These are phyloP conservation scores for Diaporthe vexans DNA, from an alignment of 2,329 filamentous ascomycete species.

Conservation along the genomic window DNA sequence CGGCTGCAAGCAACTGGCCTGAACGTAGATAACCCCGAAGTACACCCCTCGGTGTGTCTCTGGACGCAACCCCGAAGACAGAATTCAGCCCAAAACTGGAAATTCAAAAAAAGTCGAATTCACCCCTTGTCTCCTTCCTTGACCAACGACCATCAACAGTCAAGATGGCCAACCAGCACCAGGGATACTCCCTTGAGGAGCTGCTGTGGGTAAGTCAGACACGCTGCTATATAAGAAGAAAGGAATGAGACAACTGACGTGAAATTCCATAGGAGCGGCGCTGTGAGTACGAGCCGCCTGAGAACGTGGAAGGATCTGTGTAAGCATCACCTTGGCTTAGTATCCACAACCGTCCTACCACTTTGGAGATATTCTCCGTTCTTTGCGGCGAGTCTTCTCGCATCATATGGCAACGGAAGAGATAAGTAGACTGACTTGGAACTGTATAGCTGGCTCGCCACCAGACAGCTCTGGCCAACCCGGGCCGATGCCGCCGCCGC, in stretches of 20 bases:
- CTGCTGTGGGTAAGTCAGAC: too few species aligned
- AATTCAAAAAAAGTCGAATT: neutral
- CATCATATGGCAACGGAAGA: too few species aligned
- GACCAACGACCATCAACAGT: neutral
- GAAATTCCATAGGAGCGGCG: too few species aligned
- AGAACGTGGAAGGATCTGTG: too few species aligned
- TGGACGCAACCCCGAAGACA: neutral
- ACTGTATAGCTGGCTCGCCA: neutral
- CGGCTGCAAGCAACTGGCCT: neutral
- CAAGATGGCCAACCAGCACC: neutral
- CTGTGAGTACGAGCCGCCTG: too few species aligned
- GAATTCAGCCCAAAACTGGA: neutral
- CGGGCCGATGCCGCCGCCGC: neutral
- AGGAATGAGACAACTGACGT: neutral
- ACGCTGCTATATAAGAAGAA: too few species aligned
- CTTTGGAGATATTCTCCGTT: too few species aligned
- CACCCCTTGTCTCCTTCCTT: neutral
- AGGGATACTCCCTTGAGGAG: neutral
- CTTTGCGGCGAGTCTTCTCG: neutral
- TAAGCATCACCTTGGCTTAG: neutral
- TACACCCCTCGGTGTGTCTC: too few species aligned
- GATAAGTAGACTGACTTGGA: neutral
- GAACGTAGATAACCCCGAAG: conserved; percentile 1
- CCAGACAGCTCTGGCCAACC: neutral
- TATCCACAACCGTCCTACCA: neutral